phyloP scores from a whole-genome alignment of 495 filamentous ascomycete species.

The Penicillium canariense region DNA sequence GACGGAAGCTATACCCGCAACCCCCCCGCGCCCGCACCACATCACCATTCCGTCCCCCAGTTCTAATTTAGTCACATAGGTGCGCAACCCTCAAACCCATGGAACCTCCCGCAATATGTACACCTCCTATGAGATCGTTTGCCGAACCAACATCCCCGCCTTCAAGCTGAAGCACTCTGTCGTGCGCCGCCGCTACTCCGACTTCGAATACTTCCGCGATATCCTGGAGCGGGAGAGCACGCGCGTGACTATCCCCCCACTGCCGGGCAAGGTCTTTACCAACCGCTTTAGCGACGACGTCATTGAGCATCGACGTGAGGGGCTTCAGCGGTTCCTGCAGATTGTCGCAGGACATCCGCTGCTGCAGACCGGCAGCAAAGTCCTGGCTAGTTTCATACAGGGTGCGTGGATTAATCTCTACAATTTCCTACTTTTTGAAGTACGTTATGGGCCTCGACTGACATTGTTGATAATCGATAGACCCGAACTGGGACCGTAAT shows the following conservation, averaged over 20 bases:
- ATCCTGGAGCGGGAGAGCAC: conserved; percentile 94
- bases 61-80: conserved; percentile 48
- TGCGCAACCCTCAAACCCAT: conserved; percentile 92
- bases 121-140: conserved; percentile 96
- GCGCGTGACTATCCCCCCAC: conserved; percentile 89
- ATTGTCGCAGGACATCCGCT: conserved; percentile 97
- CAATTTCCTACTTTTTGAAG: too few species aligned
- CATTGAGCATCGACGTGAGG: conserved; percentile 90
- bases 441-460: neutral
- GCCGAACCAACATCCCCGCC: conserved; percentile 96
- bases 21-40: neutral
- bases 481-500: conserved; percentile 41
- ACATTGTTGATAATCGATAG: conserved; percentile 17
- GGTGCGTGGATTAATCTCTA: conserved; percentile 52
- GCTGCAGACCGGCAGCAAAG: conserved; percentile 96
- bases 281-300: conserved; percentile 98
- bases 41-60: neutral
- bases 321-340: conserved; percentile 92
- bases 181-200: conserved; percentile 91
- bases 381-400: conserved; percentile 92
- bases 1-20: conserved; percentile 1
- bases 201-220: conserved; percentile 98
- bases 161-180: conserved; percentile 87
- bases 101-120: conserved; percentile 95
- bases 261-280: conserved; percentile 97